Conservation (phyloP, 352 stramenopile genomes). For the Pythium utonaiense region DNA sequence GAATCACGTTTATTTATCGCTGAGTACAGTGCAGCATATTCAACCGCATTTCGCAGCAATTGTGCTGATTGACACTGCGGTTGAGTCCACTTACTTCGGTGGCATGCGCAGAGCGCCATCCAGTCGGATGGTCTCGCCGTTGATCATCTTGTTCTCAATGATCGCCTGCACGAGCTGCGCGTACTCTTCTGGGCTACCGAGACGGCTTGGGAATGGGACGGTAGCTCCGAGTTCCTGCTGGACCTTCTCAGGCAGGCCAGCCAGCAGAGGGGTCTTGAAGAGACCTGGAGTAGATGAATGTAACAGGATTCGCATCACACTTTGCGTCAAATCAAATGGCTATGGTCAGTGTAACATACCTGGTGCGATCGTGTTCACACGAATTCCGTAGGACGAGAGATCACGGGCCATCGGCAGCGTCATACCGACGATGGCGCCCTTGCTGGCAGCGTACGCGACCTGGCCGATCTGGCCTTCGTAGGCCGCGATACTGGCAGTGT, state of each 20-base stretch:
- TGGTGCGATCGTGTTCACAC: slow-evolving; percentile 96
- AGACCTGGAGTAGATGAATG: slow-evolving; percentile 67
- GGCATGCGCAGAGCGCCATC: slow-evolving; percentile 97
- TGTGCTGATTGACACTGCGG: not conserved
- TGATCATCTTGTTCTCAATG: slow-evolving; percentile 98
- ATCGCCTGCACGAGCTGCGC: slow-evolving; percentile 94
- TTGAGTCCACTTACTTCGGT: slow-evolving; percentile 61
- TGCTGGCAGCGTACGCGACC: slow-evolving; percentile 96
- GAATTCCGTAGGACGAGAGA: slow-evolving; percentile 90
- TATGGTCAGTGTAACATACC: slow-evolving; percentile 25
- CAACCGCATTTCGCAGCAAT: not conserved
- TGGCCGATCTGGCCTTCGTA: slow-evolving; percentile 98
- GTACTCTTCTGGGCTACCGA: slow-evolving; percentile 95
- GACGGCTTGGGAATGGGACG: slow-evolving; percentile 94
- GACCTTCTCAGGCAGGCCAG: slow-evolving; percentile 93
- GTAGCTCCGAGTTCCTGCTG: slow-evolving; percentile 90
- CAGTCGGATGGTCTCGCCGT: slow-evolving; percentile 97
- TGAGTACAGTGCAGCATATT: not conserved
- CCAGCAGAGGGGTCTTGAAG: slow-evolving; percentile 96
- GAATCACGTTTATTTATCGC: not conserved
- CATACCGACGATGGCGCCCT: slow-evolving; percentile 96
- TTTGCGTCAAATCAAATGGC: too few relatives aligned
- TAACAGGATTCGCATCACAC: too few relatives aligned
- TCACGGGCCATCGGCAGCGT: slow-evolving; percentile 96
- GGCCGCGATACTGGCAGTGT: slow-evolving; percentile 97